Percentiles rank a stretch among this genome's conserved stretches.
phyloP scores from a whole-genome alignment of 2,329 filamentous ascomycete species.

The Botrytis medusae region DNA sequence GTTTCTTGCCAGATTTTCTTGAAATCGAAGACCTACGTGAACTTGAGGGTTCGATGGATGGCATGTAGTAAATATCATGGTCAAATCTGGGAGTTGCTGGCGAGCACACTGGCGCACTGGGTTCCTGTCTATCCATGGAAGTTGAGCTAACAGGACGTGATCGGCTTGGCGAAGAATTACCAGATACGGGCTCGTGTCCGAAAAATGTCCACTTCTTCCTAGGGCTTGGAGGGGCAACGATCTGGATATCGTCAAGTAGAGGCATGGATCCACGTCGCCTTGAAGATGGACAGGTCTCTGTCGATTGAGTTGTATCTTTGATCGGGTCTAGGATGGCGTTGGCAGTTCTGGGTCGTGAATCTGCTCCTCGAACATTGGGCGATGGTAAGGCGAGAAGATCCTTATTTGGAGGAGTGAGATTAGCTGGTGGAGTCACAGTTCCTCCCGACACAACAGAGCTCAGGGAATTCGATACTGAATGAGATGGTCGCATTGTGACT shows the following conservation, averaged over 20 bases:
- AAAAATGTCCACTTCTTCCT: slow-evolving; percentile 41
- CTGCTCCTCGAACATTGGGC: slow-evolving; percentile 45
- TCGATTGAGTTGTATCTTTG: slow-evolving; percentile 40
- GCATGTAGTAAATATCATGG: slow-evolving; percentile 31
- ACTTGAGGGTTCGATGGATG: slow-evolving; percentile 30
- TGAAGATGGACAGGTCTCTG: slow-evolving; percentile 37
- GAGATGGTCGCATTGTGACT: slow-evolving; percentile 61
- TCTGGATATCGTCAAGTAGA: slow-evolving; percentile 45
- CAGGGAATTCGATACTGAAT: slow-evolving; percentile 70
- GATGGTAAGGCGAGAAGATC: slow-evolving; percentile 43
- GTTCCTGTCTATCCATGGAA: slow-evolving; percentile 41
- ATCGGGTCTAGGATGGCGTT: slow-evolving; percentile 60
- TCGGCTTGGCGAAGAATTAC: slow-evolving; percentile 48
- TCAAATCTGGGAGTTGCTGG: slow-evolving; percentile 11
- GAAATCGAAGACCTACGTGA: slow-evolving; percentile 37
- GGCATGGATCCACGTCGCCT: slow-evolving; percentile 60
- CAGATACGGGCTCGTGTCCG: slow-evolving; percentile 35
- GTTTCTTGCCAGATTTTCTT: slow-evolving; percentile 48
- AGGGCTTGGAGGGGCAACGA: slow-evolving; percentile 38
- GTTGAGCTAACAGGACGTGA: slow-evolving; percentile 45
- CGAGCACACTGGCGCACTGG: slow-evolving; percentile 22
- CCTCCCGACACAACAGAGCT: slow-evolving; percentile 72
- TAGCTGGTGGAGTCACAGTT: slow-evolving; percentile 38
- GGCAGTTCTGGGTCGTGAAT: slow-evolving; percentile 66
- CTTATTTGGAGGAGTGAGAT: slow-evolving; percentile 38